Evolutionary conservation across 1,284 basidiomycete genomes (phyloP).

Genomic region (Vanrija humicola): DNA sequence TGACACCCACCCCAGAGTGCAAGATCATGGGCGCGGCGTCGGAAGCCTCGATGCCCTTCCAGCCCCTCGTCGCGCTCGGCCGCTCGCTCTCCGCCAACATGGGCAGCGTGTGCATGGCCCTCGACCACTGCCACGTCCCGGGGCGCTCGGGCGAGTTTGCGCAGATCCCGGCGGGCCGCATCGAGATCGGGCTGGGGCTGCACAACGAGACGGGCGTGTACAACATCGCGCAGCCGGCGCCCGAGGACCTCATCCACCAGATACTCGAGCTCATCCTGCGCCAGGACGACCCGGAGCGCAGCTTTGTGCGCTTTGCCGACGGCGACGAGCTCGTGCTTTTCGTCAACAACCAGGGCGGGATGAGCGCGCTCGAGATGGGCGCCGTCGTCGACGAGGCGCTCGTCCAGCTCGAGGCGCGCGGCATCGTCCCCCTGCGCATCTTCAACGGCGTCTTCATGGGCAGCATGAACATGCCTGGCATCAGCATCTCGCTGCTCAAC

Average conservation of each 20-base stretch:
- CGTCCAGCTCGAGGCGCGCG: conserved; percentile 38
- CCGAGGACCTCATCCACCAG: conserved; percentile 37
- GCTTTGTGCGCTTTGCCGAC: conserved; percentile 50
- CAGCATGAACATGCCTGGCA: conserved; percentile 53
- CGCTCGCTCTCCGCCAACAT: conserved; percentile 42
- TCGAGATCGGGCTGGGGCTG: conserved; percentile 53
- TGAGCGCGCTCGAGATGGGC: conserved; percentile 51
- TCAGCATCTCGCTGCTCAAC: conserved; percentile 51
- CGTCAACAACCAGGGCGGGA: conserved; percentile 53
- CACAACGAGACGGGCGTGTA: conserved; percentile 53
- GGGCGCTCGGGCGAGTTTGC: conserved; percentile 48
- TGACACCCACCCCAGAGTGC: conserved; percentile 27
- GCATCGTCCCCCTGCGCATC: conserved; percentile 48
- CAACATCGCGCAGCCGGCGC: conserved; percentile 36
- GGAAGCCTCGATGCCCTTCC: conserved; percentile 34
- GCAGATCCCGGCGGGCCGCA: conserved; percentile 47
- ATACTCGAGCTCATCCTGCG: conserved; percentile 44
- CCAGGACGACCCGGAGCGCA: conserved; percentile 50
- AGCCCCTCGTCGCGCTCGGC: conserved; percentile 37
- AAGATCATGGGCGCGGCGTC: conserved; percentile 45
- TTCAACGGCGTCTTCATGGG: conserved; percentile 52
- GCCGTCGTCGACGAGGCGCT: conserved; percentile 50
- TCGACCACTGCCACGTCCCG: conserved; percentile 54
- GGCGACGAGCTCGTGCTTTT: conserved; percentile 46
- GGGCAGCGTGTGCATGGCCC: conserved; percentile 50